Percentiles rank a stretch among this genome's conserved stretches.
phyloP scores from a whole-genome alignment of 1,139 yeast genomes.

The Candida frijolesensis region DNA sequence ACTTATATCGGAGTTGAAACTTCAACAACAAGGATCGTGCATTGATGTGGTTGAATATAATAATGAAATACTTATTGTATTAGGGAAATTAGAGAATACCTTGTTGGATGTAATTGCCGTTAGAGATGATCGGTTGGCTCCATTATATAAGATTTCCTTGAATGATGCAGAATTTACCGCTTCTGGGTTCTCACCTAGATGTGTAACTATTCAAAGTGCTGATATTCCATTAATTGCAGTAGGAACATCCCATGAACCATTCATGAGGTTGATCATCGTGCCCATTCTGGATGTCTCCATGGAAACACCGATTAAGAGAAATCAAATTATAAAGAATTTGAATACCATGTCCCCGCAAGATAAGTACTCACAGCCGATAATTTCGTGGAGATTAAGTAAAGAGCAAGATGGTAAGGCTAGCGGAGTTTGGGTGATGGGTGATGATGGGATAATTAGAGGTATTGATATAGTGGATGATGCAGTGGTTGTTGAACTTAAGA shows the following conservation, averaged over 20 bases:
- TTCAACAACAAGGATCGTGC: conserved; percentile 53
- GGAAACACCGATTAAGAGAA: conserved; percentile 27
- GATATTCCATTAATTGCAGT: conserved; percentile 44
- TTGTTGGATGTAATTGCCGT: conserved; percentile 49
- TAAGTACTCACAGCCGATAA: conserved; percentile 59
- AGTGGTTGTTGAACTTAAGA: conserved; percentile 25
- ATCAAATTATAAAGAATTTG: conserved; percentile 56
- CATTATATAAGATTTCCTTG: conserved; percentile 55
- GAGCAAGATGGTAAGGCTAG: conserved; percentile 13
- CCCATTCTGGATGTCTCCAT: conserved; percentile 34
- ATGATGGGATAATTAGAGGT: conserved; percentile 68
- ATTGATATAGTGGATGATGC: conserved; percentile 41
- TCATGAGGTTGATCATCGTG: conserved; percentile 63
- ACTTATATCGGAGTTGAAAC: conserved; percentile 33
- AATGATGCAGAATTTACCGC: conserved; percentile 79
- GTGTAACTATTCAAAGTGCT: conserved; percentile 33
- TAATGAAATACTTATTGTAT: conserved; percentile 40
- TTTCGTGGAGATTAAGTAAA: conserved; percentile 39
- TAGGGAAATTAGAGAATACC: conserved; percentile 66
- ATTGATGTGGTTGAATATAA: conserved; percentile 35
- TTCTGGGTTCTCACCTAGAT: conserved; percentile 64
- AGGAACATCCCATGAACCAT: conserved; percentile 78
- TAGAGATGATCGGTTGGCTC: conserved; percentile 15
- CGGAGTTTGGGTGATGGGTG: conserved; percentile 73
- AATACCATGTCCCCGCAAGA: conserved; percentile 72